A percentile compares a stretch with the other conserved stretches of the same genome.
These are phyloP conservation scores for Nigrograna mackinnonii DNA, from an alignment of 2,329 filamentous ascomycete species.

Conservation along the genomic window DNA sequence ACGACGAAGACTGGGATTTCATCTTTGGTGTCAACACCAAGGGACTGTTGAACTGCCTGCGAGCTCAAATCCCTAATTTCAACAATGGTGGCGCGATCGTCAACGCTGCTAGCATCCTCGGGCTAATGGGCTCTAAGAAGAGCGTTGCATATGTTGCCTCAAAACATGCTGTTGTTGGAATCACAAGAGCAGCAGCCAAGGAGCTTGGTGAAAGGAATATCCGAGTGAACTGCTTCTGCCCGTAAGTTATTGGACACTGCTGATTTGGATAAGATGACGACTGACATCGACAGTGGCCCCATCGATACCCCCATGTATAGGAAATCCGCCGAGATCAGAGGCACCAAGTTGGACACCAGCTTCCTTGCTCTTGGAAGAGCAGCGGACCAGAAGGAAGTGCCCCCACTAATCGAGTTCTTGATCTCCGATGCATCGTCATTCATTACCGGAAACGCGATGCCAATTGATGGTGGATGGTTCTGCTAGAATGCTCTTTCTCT, in stretches of 20 bases:
- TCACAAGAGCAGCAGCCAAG: constrained; percentile 32
- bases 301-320: constrained; percentile 22
- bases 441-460: constrained; percentile 12
- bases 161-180: constrained; percentile 38
- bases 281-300: constrained; percentile 8
- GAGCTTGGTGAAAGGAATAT: constrained; percentile 21
- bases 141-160: constrained; percentile 28
- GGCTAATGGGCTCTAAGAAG: constrained; percentile 22
- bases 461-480: constrained; percentile 11
- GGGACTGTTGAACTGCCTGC: constrained; percentile 35
- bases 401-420: constrained; percentile 19
- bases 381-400: constrained; percentile 18
- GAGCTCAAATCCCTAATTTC: constrained; percentile 20
- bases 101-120: constrained; percentile 29
- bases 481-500: no score
- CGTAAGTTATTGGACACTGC: constrained; percentile 6
- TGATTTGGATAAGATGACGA: not conserved
- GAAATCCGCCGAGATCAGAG: constrained; percentile 15
- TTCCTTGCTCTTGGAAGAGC: constrained; percentile 16
- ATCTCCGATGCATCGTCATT: constrained; percentile 9
- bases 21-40: constrained; percentile 39
- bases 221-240: constrained; percentile 21
- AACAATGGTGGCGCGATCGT: constrained; percentile 20
- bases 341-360: constrained; percentile 12
- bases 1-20: constrained; percentile 40